These are phyloP conservation scores for Candida coleopterorum DNA, from an alignment of 805 yeast species.

Conservation along the genomic window DNA sequence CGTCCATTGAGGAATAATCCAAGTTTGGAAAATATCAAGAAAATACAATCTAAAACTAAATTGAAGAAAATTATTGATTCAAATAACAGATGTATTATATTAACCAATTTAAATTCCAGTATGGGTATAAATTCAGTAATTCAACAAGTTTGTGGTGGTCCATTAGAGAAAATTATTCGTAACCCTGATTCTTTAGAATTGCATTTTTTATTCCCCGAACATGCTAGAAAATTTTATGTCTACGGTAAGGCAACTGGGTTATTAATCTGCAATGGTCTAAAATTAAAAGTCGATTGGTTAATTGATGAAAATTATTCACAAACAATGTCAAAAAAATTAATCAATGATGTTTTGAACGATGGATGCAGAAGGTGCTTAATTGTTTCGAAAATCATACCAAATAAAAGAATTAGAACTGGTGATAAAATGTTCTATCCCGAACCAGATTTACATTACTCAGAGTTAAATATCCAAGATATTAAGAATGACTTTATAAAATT, in stretches of 20 bases:
- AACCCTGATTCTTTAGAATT: conserved; percentile 33
- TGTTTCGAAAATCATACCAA: conserved; percentile 22
- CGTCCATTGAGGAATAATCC: conserved; percentile 3
- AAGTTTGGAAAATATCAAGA: conserved; percentile 8
- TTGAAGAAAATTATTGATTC: not conserved
- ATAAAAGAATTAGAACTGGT: conserved; percentile 19
- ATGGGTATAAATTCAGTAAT: conserved; percentile 49
- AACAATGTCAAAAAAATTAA: conserved; percentile 17
- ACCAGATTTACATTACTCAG: conserved; percentile 37
- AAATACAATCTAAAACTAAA: not conserved
- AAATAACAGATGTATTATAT: conserved; percentile 1
- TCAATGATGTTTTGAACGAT: conserved; percentile 29
- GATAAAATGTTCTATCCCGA: conserved; percentile 35
- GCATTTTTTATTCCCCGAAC: conserved; percentile 47
- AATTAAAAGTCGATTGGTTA: conserved; percentile 47
- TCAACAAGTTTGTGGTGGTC: conserved; percentile 63
- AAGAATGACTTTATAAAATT: conserved; percentile 46
- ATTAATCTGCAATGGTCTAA: conserved; percentile 55
- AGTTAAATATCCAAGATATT: conserved; percentile 41
- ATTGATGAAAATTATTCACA: conserved; percentile 17
- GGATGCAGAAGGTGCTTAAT: conserved; percentile 58
- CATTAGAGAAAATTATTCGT: conserved; percentile 48
- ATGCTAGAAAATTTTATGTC: conserved; percentile 50
- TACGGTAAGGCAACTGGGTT: conserved; percentile 47
- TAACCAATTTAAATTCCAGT: conserved; percentile 8